Conservation (phyloP, 306 rosid species). For the Myrica gale region DNA sequence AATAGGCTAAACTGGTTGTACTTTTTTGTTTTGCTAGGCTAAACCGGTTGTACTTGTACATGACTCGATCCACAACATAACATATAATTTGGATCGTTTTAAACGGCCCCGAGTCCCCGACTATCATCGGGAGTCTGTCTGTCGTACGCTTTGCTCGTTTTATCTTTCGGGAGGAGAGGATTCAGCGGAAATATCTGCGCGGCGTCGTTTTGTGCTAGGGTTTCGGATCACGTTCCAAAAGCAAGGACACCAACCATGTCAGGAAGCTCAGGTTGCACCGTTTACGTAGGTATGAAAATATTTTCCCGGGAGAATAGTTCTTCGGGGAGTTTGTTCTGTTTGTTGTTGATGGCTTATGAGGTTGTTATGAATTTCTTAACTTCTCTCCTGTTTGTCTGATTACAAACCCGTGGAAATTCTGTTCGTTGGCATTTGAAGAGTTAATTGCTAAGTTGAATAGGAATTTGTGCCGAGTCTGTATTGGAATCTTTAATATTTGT, state of each 20-base stretch:
- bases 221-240: slow-evolving; percentile 30
- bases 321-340: too few relatives aligned
- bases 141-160: background rate
- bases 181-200: background rate
- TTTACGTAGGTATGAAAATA: slow-evolving; percentile 41
- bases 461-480: background rate
- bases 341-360: background rate
- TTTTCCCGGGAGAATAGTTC: background rate
- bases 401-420: background rate
- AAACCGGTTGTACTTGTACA: background rate
- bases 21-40: too few relatives aligned
- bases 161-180: background rate
- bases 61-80: background rate
- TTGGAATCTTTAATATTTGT: background rate
- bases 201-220: slow-evolving; percentile 24
- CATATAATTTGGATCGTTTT: background rate
- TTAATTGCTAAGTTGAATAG: background rate
- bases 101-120: background rate
- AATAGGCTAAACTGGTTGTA: background rate
- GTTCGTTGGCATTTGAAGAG: background rate
- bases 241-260: slow-evolving; percentile 39
- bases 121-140: background rate
- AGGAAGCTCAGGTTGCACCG: slow-evolving; percentile 40
- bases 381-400: background rate
- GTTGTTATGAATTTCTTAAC: background rate